These are phyloP conservation scores for Lichtheimia ornata DNA, from an alignment of 371 early-diverging fungal genomes.

Conservation along the genomic window DNA sequence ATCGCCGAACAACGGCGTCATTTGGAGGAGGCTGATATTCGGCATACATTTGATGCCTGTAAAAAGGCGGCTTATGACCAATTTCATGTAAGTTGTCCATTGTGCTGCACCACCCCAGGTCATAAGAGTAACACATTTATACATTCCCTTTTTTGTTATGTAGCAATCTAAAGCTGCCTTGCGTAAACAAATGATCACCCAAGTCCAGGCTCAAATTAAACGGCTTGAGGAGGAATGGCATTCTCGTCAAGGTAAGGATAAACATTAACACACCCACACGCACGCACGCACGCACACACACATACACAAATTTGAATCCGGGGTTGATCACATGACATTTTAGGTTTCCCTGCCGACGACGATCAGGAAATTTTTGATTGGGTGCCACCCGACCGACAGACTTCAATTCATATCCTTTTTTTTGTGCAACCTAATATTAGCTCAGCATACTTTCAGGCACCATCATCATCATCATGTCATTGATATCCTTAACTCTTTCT, in stretches of 20 bases:
- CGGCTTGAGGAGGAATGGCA: slow-evolving; percentile 23
- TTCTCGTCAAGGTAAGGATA: slow-evolving; percentile 12
- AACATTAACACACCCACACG: too few relatives aligned
- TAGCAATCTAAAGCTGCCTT: slow-evolving; percentile 19
- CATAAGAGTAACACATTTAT: slow-evolving; percentile 1
- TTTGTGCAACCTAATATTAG: slow-evolving; percentile 2
- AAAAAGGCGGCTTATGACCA: slow-evolving; percentile 25
- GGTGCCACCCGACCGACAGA: slow-evolving; percentile 27
- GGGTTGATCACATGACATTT: slow-evolving; percentile 7
- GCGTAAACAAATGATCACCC: slow-evolving; percentile 18
- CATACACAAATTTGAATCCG: background rate
- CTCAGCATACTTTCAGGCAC: too few relatives aligned
- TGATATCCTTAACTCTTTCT: slow-evolving; percentile 5
- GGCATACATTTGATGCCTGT: slow-evolving; percentile 16
- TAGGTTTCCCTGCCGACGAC: slow-evolving; percentile 29
- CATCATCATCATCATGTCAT: too few relatives aligned
- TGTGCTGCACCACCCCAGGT: slow-evolving; percentile 3
- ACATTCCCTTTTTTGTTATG: slow-evolving; percentile 6
- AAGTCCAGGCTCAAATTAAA: slow-evolving; percentile 23
- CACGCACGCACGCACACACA: background rate
- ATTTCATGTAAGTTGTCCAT: slow-evolving; percentile 18
- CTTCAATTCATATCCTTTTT: slow-evolving; percentile 30
- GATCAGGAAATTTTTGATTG: slow-evolving; percentile 32
- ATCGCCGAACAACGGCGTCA: slow-evolving; percentile 12
- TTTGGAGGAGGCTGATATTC: slow-evolving; percentile 17